Evolutionary conservation across 1,284 basidiomycete species (phyloP), one percentile per base, ranked within the genome.

Genomic region (Agaricales sp.): DNA sequence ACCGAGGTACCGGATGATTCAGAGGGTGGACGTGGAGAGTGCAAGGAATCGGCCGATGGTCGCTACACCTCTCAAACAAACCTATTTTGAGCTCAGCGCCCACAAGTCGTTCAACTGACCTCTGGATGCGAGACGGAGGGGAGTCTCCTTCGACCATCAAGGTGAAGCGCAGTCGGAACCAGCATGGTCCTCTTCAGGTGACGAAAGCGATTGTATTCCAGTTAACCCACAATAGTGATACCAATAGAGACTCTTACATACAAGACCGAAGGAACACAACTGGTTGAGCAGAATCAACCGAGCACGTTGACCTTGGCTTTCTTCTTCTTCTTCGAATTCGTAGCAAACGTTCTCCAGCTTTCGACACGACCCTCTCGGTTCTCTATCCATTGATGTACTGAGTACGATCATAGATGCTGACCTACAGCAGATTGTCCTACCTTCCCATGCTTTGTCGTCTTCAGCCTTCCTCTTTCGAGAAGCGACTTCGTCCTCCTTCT

Each of bases 381-480:
- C 51, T 82, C 87, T n/a, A n/a, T n/a, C n/a, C n/a, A n/a, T n/a
- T 90, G 59, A 16, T 48, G 50, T 52, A 38, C 37, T 38, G 25
- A 18, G 19, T 20, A 41, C 11, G 19, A 30, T 26, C 25, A 16
- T n/a, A 16, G 22, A 30, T 51, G 48, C 14, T 43, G 41, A 18
- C 19, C 38, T 43, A 50, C 35, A 38, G 21, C 45, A 22, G 48
- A 18, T 48, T 44, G n/a, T 59, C 70, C 30, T 53, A 87, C 87
- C 85, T 74, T 91, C 87, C 87, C 87, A 91, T 16, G 63, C 67
- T 54, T 79, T 84, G 54, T 90, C 87, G 4, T 89, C 86, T 57
- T 90, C 87, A 2, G 75, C 87, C 59, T 90, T 91, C 50, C 87
- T 75, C 63, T 91, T 91, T 68, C 65, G 82, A 14, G 75, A 56